These are phyloP conservation scores for Biscutella auriculata DNA, from an alignment of 441 rosid species.

Conservation along the genomic window DNA sequence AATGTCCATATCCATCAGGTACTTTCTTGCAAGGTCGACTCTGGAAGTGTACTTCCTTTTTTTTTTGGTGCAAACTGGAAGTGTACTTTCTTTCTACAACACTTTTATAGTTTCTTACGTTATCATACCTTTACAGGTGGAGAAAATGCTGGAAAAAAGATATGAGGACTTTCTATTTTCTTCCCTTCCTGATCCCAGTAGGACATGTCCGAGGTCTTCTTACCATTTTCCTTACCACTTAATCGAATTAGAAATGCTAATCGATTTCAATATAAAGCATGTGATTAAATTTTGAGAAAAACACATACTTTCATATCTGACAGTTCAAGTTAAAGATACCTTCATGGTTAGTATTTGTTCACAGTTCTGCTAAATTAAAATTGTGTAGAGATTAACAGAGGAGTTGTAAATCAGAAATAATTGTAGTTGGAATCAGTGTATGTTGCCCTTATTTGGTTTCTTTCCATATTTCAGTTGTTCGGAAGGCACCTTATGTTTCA, in stretches of 20 bases:
- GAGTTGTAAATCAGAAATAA: not conserved
- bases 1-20: slow-evolving; percentile 76
- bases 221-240: not conserved
- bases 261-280: not conserved
- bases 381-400: not conserved
- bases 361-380: not conserved
- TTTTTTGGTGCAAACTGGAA: no score
- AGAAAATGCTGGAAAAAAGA: slow-evolving; percentile 86
- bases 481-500: slow-evolving; percentile 81
- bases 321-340: not conserved
- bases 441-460: not conserved
- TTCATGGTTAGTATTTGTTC: not conserved
- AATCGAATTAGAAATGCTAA: not conserved
- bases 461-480: slow-evolving; percentile 53
- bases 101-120: not conserved
- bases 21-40: slow-evolving; percentile 14
- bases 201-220: slow-evolving; percentile 77
- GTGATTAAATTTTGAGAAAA: not conserved
- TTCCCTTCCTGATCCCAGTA: slow-evolving; percentile 60
- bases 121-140: slow-evolving; percentile 52
- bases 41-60: slow-evolving; percentile 11
- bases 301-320: not conserved
- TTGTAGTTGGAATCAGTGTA: not conserved
- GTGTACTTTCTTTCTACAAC: not conserved
- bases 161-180: slow-evolving; percentile 71